Percentiles rank a stretch among this genome's conserved stretches.
Evolutionary conservation across 2,329 filamentous ascomycete species (phyloP).

Genomic region (Neofusicoccum parvum): DNA sequence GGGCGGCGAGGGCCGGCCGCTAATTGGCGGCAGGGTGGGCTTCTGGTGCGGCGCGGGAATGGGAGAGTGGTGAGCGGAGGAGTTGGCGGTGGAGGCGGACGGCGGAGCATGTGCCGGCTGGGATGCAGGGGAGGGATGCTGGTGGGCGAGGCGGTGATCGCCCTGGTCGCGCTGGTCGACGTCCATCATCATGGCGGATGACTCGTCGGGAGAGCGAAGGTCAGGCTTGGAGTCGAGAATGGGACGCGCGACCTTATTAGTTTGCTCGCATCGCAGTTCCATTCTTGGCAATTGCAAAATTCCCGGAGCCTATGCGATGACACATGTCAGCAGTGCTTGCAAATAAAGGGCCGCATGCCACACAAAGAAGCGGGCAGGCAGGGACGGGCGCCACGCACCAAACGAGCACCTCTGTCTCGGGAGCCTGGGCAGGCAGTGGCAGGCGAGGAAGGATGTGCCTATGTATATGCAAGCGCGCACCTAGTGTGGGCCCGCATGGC

Average conservation of each 20-base stretch:
- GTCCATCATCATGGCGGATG: constrained; percentile 24
- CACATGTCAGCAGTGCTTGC: constrained; percentile 21
- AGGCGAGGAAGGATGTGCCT: constrained; percentile 40
- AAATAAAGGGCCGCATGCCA: constrained; percentile 14
- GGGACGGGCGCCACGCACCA: constrained; percentile 11
- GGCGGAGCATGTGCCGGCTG: constrained; percentile 25
- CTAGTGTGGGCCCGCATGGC: constrained; percentile 16
- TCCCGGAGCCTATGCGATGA: constrained; percentile 33
- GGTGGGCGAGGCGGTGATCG: constrained; percentile 26
- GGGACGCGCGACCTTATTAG: constrained; percentile 25
- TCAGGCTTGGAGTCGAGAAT: constrained; percentile 22
- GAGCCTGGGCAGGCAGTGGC: constrained; percentile 1
- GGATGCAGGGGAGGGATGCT: constrained; percentile 22
- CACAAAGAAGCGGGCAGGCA: constrained; percentile 17
- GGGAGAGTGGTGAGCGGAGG: constrained; percentile 26
- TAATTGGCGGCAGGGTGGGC: constrained; percentile 13
- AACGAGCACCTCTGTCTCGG: constrained; percentile 20
- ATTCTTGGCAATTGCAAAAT: constrained; percentile 44
- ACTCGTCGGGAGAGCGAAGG: constrained; percentile 6
- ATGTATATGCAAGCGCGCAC: constrained; percentile 23
- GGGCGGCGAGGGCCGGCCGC: constrained; percentile 24
- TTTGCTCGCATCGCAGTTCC: constrained; percentile 39
- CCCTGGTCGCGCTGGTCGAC: constrained; percentile 29
- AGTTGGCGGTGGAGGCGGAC: constrained; percentile 25
- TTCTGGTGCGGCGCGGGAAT: constrained; percentile 18